phyloP scores from a whole-genome alignment of 768 basidiomycete species.

The Russula sp. region DNA sequence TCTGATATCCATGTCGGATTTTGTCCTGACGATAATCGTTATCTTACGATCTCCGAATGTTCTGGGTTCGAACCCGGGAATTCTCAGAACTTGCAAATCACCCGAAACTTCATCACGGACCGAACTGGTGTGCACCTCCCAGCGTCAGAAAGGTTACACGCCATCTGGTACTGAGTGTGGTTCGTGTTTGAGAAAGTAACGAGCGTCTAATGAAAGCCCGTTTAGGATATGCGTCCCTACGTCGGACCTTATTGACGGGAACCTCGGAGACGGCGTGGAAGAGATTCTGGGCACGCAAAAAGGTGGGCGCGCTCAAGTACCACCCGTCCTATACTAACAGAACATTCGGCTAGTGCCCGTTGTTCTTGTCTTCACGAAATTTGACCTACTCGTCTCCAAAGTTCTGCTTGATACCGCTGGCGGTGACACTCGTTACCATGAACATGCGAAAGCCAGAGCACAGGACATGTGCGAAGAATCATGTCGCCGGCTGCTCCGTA shows the following conservation, averaged over 20 bases:
- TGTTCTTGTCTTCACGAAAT: constrained; percentile 1
- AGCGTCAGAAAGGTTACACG: constrained; percentile 6
- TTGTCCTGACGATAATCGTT: background rate
- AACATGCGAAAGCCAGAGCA: background rate
- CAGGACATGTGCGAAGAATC: background rate
- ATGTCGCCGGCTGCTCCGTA: background rate
- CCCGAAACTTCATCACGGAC: background rate
- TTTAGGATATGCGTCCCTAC: constrained; percentile 9
- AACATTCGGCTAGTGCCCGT: constrained; percentile 6
- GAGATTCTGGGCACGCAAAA: background rate
- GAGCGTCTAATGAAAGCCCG: background rate
- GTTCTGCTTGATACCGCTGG: background rate
- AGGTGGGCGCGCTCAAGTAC: background rate
- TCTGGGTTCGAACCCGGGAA: background rate
- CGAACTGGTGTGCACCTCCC: background rate
- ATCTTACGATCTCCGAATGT: background rate
- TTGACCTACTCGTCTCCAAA: background rate
- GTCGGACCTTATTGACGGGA: background rate
- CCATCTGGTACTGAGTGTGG: constrained; percentile 5
- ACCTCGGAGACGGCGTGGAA: background rate
- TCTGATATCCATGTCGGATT: background rate
- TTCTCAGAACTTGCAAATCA: background rate
- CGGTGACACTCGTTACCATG: background rate
- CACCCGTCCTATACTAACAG: background rate
- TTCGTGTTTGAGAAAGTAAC: background rate